A percentile compares a stretch with the other conserved stretches of the same genome.
These are phyloP conservation scores for Alloascoidea africana DNA, from an alignment of 805 yeast genomes.

Conservation along the genomic window DNA sequence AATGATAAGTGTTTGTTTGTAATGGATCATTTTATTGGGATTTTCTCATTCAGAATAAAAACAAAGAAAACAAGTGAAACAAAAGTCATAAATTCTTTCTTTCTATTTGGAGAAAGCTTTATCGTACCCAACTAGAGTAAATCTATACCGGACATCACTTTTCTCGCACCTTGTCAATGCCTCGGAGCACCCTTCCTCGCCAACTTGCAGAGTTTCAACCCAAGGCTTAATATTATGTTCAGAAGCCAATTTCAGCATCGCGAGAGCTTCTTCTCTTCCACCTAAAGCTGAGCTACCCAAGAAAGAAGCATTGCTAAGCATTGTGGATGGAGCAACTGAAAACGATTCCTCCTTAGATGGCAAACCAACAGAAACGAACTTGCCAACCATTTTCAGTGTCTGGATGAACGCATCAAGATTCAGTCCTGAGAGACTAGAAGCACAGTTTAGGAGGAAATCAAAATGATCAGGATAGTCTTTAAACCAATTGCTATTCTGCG, in stretches of 20 bases:
- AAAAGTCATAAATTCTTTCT: background rate
- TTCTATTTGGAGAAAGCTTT: slow-evolving; percentile 20
- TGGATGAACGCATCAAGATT: slow-evolving; percentile 32
- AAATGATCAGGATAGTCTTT: slow-evolving; percentile 18
- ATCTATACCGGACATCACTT: slow-evolving; percentile 51
- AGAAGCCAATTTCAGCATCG: slow-evolving; percentile 42
- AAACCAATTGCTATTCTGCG: slow-evolving; percentile 25
- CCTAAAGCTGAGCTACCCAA: slow-evolving; percentile 48
- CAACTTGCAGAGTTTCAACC: slow-evolving; percentile 43
- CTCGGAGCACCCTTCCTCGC: slow-evolving; percentile 33
- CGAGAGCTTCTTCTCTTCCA: slow-evolving; percentile 38
- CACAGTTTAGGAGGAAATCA: slow-evolving; percentile 39
- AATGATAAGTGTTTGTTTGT: too few relatives aligned
- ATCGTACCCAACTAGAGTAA: slow-evolving; percentile 41
- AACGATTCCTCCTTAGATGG: slow-evolving; percentile 23
- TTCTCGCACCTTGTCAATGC: slow-evolving; percentile 38
- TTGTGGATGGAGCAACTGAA: slow-evolving; percentile 31
- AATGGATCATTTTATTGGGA: too few relatives aligned
- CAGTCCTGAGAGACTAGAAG: slow-evolving; percentile 33
- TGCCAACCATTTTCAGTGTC: slow-evolving; percentile 40
- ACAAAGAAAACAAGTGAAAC: too few relatives aligned
- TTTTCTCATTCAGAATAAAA: too few relatives aligned
- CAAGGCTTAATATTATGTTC: slow-evolving; percentile 41
- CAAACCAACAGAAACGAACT: slow-evolving; percentile 51
- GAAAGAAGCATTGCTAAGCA: slow-evolving; percentile 31